Evolutionary conservation across 2,329 filamentous ascomycete genomes (phyloP).

Genomic region (Colletotrichum paranaense): DNA sequence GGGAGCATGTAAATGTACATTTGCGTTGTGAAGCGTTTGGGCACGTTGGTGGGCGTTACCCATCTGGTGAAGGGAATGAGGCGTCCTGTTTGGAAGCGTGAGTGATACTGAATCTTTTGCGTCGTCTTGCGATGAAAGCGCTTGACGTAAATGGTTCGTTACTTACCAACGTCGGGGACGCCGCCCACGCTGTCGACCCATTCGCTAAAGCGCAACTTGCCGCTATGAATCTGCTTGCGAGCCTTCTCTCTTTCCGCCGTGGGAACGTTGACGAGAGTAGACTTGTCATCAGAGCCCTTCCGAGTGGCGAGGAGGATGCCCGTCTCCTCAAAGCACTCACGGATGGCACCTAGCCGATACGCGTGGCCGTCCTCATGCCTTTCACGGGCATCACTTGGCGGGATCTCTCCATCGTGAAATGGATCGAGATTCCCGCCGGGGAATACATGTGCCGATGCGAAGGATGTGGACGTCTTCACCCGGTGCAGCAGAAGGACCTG

Average conservation of each 20-base stretch:
- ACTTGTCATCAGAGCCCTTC: conserved; percentile 49
- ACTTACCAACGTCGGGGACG: conserved; percentile 72
- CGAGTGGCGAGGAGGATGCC: conserved; percentile 81
- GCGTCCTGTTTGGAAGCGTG: conserved; percentile 55
- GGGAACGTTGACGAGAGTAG: conserved; percentile 69
- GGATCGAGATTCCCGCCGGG: conserved; percentile 87
- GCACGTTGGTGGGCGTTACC: conserved; percentile 81
- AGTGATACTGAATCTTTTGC: neutral
- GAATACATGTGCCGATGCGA: conserved; percentile 94
- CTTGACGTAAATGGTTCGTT: neutral
- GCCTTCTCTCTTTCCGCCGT: conserved; percentile 72
- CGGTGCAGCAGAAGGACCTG: conserved; percentile 90
- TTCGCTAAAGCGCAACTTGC: conserved; percentile 72
- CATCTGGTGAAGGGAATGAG: conserved; percentile 89
- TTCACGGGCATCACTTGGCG: conserved; percentile 55
- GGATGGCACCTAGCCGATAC: conserved; percentile 85
- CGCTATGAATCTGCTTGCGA: conserved; percentile 75
- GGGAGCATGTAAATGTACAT: conserved; percentile 97
- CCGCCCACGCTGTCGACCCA: conserved; percentile 71
- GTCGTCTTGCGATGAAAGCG: neutral
- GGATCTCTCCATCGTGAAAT: conserved; percentile 77
- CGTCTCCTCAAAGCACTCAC: conserved; percentile 96
- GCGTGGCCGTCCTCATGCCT: conserved; percentile 77
- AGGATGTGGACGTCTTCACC: conserved; percentile 83
- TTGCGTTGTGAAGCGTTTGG: conserved; percentile 89